Base-by-base conservation (phyloP, 495 filamentous ascomycete species). In the Podospora conica region DNA sequence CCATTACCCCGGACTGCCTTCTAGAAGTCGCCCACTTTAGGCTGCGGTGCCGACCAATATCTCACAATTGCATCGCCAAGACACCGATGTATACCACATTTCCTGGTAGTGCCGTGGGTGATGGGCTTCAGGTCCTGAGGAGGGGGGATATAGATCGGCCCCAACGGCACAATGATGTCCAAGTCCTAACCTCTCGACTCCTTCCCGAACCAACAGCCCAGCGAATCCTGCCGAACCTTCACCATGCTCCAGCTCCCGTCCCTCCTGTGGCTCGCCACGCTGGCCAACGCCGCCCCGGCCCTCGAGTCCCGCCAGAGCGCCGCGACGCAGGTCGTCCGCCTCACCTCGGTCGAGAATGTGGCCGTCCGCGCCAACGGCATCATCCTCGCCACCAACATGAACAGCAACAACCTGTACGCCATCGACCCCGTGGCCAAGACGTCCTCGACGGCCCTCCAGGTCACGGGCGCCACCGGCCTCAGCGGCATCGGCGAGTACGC, bases 331-430 rank as follows among this genome's bases (percentile, higher is more conserved):
- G 72, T 78, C 21, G 72, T 77, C 53, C 64, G 65, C 10, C 67
- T 76, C 57, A 73, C 70, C 29, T 82, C 75, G 63, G 55, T 79
- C 55, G 82, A 83, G 55, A 84, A 84, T 63, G 68, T 83, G 10
- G 80, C 82, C 23, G 74, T 82, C 23, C 80, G 80, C 12, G 64
- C 79, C 31, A 79, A 80, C 61, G 79, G 80, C 25, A 74, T 76
- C 31, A 70, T 84, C 65, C 76, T 84, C 3, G 71, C 78, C 9
- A 80, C 79, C 20, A 72, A 77, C 66, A 73, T 79, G 68, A 80
- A 75, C 67, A 66, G 61, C 53, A 66, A 74, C n/a, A 73, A 67
- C 22, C 67, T 78, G 55, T 73, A 77, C 68, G 20, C 73, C 61
- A 58, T 79, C 63, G 66, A 77, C 68, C 68, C 74, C 0, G 65